Percentiles rank a stretch among this genome's conserved stretches.
Conservation (phyloP, 768 basidiomycete genomes). For the Lactarius pseudohatsudake region DNA sequence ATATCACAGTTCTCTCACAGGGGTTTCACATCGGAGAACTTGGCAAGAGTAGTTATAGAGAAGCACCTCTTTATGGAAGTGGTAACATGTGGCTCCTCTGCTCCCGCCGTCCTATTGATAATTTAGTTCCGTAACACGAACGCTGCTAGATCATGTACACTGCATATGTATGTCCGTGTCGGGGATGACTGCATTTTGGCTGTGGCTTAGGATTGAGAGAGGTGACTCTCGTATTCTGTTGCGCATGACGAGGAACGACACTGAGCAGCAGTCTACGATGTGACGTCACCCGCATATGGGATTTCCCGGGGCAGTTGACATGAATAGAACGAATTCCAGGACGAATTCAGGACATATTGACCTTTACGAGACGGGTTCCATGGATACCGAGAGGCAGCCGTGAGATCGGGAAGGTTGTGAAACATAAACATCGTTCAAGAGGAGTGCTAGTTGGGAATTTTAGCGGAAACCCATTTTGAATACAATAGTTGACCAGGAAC, state of each 20-base stretch:
- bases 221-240: background rate
- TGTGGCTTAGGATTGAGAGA: background rate
- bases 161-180: background rate
- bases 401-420: conserved; percentile 17
- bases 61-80: conserved; percentile 11
- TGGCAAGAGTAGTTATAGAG: conserved; percentile 1
- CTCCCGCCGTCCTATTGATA: background rate
- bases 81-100: conserved; percentile 3
- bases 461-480: conserved; percentile 6
- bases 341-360: background rate
- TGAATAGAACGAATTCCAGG: background rate
- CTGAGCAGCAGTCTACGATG: background rate
- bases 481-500: conserved; percentile 25
- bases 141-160: background rate
- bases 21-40: background rate
- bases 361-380: conserved; percentile 10
- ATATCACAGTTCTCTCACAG: conserved; percentile 5
- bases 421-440: conserved; percentile 1
- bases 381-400: conserved; percentile 19
- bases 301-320: background rate
- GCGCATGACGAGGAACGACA: background rate
- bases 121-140: background rate
- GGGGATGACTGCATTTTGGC: background rate
- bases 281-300: conserved; percentile 15
- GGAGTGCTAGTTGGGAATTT: conserved; percentile 16